Evolutionary conservation across 176 grass and related monocot genomes (phyloP).

Genomic region (Bonia amplexicaulis): DNA sequence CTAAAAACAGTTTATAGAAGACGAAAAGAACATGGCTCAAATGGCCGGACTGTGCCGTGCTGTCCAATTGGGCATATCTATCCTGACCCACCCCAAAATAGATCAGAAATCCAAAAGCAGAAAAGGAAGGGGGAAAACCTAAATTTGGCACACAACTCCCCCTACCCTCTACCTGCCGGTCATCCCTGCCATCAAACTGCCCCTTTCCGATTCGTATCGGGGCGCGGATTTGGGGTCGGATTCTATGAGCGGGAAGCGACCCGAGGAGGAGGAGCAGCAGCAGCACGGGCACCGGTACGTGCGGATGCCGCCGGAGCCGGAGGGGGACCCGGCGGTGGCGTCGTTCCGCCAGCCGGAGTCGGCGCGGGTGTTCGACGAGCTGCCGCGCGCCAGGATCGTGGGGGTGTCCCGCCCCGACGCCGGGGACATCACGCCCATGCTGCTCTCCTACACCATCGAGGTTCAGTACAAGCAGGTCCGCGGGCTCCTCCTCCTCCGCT

Average conservation of each 20-base stretch:
- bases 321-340: conserved; percentile 2
- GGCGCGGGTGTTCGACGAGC: conserved; percentile 59
- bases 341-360: conserved; percentile 56
- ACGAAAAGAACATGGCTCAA: too few species aligned
- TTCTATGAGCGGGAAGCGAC: conserved; percentile 10
- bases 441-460: conserved; percentile 81
- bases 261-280: neutral
- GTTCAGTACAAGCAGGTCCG: conserved; percentile 79
- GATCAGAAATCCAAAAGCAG: neutral
- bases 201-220: neutral
- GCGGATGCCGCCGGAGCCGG: conserved; percentile 26
- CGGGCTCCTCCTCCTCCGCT: neutral
- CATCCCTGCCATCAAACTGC: neutral
- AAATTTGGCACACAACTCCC: neutral
- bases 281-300: conserved; percentile 20
- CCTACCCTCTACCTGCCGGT: too few species aligned
- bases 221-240: neutral
- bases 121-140: neutral
- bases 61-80: too few species aligned
- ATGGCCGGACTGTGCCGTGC: too few species aligned
- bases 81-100: neutral
- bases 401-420: conserved; percentile 62
- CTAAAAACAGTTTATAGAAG: too few species aligned
- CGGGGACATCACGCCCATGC: conserved; percentile 77
- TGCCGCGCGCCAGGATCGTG: conserved; percentile 60